Evolutionary conservation across 2,329 filamentous ascomycete genomes (phyloP), one percentile per base, ranked within the genome.

Genomic region (Curvularia verruculosa): DNA sequence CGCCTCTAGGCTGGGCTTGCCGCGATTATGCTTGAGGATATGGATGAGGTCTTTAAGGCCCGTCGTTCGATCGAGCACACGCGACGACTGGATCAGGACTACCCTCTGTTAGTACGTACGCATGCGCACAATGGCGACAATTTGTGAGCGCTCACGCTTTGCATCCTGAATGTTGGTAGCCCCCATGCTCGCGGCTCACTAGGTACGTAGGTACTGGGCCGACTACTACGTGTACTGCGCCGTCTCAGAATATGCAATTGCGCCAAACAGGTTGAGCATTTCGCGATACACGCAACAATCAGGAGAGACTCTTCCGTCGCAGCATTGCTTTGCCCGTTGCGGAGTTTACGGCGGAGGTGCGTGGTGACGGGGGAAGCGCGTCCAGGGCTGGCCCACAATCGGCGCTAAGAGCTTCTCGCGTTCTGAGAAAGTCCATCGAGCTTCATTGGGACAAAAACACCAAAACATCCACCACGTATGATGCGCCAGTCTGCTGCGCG

Each of bases 31-130:
- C 51, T 80, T 79, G 29, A 88, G 75, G 52, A 87, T 81, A 60
- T 83, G 80, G 68, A 83, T 83, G 52, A 87, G 74, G 64, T 85
- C 81, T 60, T 79, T 79, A 57, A 87, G 75, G 29, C 82, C 85
- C 57, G 82, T 78, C 31, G 68, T 71, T 37, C 84, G 83, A 24
- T 82, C 80, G 59, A 74, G 79, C 49, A 66, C 54, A 45, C 52
- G 63, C 18, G 66, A 54, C 6, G 68, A 66, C 36, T 72, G 63
- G 31, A 76, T 71, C 45, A 69, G 64, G 45, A 72, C 73, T 76
- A 13, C 15, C 1, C 23, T 13, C 21, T 5, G 58, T 73, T 36
- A 70, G 65, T 15, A 49, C 24, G 24, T 21, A 8, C 6, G 12
- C 19, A 24, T 10, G 10, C 40, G 21, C 9, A 6, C 49, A 36